Percentiles rank a stretch among this genome's conserved stretches.
Evolutionary conservation across 1,284 basidiomycete genomes (phyloP).

Genomic region (Naganishia sp.): DNA sequence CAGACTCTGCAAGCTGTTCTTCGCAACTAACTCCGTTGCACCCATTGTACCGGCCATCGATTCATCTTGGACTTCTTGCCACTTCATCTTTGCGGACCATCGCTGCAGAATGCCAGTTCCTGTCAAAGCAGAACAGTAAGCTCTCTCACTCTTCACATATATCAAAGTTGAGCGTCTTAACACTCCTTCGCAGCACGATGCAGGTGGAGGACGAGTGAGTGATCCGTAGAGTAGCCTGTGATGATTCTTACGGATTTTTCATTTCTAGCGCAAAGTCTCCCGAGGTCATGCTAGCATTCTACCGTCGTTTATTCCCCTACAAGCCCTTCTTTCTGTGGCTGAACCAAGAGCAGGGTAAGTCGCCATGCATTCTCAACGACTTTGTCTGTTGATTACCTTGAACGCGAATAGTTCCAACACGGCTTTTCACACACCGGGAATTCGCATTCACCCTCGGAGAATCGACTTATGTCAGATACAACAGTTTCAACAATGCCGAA

Average conservation of each 20-base stretch:
- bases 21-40: no score
- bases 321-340: slow-evolving; percentile 92
- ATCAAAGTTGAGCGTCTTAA: not conserved
- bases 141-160: not conserved
- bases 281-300: slow-evolving; percentile 81
- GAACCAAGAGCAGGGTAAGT: slow-evolving; percentile 75
- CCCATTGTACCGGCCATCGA: no score
- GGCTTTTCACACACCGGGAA: slow-evolving; percentile 86
- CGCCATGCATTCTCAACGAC: not conserved
- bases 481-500: slow-evolving; percentile 80
- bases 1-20: no score
- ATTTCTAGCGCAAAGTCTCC: slow-evolving; percentile 56
- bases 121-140: slow-evolving; percentile 22
- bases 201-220: slow-evolving; percentile 26
- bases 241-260: not conserved
- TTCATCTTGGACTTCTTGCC: no score
- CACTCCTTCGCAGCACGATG: not conserved
- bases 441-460: slow-evolving; percentile 94
- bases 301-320: slow-evolving; percentile 90
- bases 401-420: slow-evolving; percentile 54
- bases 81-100: no score
- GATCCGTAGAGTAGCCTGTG: no score
- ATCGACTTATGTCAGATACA: slow-evolving; percentile 92
- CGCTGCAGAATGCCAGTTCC: slow-evolving; percentile 8
- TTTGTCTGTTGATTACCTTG: not conserved